Base-by-base conservation (phyloP, 352 stramenopile species). In the Globisporangium middletonii region DNA sequence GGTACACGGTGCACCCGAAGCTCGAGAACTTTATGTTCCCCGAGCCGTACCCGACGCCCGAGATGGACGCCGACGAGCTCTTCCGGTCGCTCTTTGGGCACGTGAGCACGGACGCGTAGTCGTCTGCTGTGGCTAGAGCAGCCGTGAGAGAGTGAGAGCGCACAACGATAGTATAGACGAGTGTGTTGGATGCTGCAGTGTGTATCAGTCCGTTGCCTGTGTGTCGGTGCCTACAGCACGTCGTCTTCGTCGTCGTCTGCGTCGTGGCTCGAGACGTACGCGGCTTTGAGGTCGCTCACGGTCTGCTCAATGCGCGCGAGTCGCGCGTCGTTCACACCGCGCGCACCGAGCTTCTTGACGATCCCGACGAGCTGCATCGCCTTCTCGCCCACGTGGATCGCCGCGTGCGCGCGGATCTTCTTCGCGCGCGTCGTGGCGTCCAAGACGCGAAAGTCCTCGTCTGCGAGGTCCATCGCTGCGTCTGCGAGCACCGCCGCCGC, bases 21-120 rank as follows among this genome's bases (percentile, higher is more conserved):
- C 74, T 95, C 27, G 83, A 95, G 60, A 92, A 95, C 66, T 95
- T 95, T 49, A 95, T 94, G 86, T 95, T 94, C 57, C 86, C 86
- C 0, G 82, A 94, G 50, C 86, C 86, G 63, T 89, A 88, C 54
- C 73, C 76, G 6, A 75, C 72, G 42, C 72, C 82, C 13, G 77
- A 86, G 52, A 91, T 95, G 71, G 83, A 95, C 57, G 71, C 89
- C 11, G 78, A 88, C 48, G 86, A 95, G 65, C 75, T 95, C 18
- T 93, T 93, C 63, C 80, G 78, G 48, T 95, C 86, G 52, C 68
- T 94, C 47, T 95, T 95, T 53, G 84, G 79, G 47, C 78, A 89
- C 50, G 56, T 77, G 51, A 76, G 6, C 16, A 26, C 66, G 41
- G 73, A 85, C 41, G 59, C 56, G 26, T 71, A 75, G 66, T 38